A percentile compares a stretch with the other conserved stretches of the same genome.
phyloP scores from a whole-genome alignment of 495 filamentous ascomycete species.

The Lophiostoma macrostomum region DNA sequence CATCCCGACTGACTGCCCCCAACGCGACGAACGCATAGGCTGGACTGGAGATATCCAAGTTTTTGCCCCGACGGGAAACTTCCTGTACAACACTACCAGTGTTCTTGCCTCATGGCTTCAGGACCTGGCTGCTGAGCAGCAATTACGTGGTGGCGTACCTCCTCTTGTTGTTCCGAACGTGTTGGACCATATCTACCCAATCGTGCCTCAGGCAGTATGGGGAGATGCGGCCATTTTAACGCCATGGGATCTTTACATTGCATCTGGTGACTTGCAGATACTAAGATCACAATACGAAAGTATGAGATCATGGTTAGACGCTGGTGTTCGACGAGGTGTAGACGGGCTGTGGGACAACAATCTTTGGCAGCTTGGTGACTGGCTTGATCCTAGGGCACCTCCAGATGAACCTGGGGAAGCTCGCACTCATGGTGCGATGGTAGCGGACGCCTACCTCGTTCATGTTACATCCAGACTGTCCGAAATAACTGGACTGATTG shows the following conservation, averaged over 20 bases:
- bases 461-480: constrained; percentile 30
- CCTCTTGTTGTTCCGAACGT: constrained; percentile 4
- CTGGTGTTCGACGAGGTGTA: constrained; percentile 45
- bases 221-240: constrained; percentile 47
- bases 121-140: constrained; percentile 45
- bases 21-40: constrained; percentile 55
- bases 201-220: constrained; percentile 46
- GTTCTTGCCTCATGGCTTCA: constrained; percentile 52
- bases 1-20: constrained; percentile 55
- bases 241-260: constrained; percentile 46
- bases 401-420: constrained; percentile 40
- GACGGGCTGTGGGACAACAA: constrained; percentile 43
- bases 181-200: constrained; percentile 7
- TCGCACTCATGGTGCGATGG: constrained; percentile 38
- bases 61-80: constrained; percentile 50
- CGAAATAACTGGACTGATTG: constrained; percentile 4
- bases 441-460: constrained; percentile 49
- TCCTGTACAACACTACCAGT: constrained; percentile 50
- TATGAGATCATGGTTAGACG: constrained; percentile 45
- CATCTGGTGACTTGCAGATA: constrained; percentile 45
- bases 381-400: constrained; percentile 53
- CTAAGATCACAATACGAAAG: constrained; percentile 31
- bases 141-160: constrained; percentile 1
- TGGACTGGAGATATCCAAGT: constrained; percentile 56
- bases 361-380: constrained; percentile 50